Conservation (phyloP, 148 eudicot genomes). For the Fallopia convolvulus region DNA sequence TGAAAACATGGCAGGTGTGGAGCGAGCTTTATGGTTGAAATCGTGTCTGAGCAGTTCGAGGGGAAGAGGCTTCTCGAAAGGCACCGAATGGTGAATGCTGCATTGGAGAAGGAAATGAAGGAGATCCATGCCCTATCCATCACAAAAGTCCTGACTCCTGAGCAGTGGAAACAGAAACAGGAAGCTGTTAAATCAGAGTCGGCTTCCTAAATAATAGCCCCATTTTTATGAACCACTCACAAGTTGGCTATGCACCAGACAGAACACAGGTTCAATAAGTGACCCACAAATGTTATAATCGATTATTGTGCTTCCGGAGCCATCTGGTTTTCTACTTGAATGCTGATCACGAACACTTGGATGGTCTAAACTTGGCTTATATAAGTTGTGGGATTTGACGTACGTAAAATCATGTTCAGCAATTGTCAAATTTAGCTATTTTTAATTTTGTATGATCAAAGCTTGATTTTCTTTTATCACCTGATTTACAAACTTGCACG, state of each 20-base stretch:
- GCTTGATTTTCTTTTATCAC: neutral
- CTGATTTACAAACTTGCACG: neutral
- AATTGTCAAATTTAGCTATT: neutral
- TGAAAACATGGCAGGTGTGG: constrained; percentile 50
- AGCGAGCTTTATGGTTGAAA: constrained; percentile 67
- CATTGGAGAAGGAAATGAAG: constrained; percentile 73
- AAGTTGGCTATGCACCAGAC: neutral
- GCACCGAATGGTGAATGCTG: constrained; percentile 88
- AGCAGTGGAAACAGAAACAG: constrained; percentile 77
- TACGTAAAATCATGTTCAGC: neutral
- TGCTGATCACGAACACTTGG: neutral
- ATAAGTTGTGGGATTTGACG: neutral
- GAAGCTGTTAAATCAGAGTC: constrained; percentile 49
- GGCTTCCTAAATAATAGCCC: constrained; percentile 23
- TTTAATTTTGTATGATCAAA: neutral
- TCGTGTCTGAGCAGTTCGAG: constrained; percentile 72
- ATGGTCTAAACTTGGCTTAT: neutral
- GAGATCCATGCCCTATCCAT: constrained; percentile 91
- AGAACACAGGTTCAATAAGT: constrained; percentile 5
- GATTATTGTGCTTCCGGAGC: neutral
- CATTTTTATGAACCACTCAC: neutral
- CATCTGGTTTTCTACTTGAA: neutral
- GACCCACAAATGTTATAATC: neutral
- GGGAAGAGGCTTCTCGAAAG: constrained; percentile 89
- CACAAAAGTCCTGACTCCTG: constrained; percentile 70